These are phyloP conservation scores for Xerocomus subilludens DNA, from an alignment of 1,284 basidiomycete species.

Conservation along the genomic window DNA sequence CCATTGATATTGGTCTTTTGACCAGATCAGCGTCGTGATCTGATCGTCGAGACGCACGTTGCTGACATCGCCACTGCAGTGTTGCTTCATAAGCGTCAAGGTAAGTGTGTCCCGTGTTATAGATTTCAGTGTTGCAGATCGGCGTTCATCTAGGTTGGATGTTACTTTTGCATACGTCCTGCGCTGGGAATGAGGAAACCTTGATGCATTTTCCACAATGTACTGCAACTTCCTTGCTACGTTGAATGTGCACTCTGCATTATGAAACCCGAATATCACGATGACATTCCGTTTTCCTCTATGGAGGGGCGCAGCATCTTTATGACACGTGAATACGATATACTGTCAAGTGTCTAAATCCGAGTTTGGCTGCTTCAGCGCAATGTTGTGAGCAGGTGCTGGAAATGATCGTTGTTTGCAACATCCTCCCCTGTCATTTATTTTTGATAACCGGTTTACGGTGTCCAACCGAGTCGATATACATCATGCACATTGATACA, in stretches of 20 bases:
- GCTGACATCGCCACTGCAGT: conserved; percentile 41
- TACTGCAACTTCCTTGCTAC: conserved; percentile 66
- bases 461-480: too few species aligned
- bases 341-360: too few species aligned
- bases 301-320: too few species aligned
- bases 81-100: conserved; percentile 59
- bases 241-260: conserved; percentile 59
- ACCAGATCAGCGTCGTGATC: conserved; percentile 46
- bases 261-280: conserved; percentile 43
- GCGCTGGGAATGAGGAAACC: background rate
- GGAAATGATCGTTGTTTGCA: too few species aligned
- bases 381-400: too few species aligned
- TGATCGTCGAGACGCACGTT: background rate
- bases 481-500: too few species aligned
- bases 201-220: conserved; percentile 47
- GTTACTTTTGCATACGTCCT: conserved; percentile 61
- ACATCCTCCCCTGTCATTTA: too few species aligned
- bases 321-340: too few species aligned
- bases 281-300: conserved; percentile 35
- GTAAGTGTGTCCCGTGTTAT: conserved; percentile 44
- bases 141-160: conserved; percentile 61
- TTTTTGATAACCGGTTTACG: too few species aligned
- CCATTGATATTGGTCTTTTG: too few species aligned
- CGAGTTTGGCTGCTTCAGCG: too few species aligned
- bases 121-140: conserved; percentile 56